phyloP scores from a whole-genome alignment of 2,329 filamentous ascomycete genomes.

The Pseudocercospora eumusae region DNA sequence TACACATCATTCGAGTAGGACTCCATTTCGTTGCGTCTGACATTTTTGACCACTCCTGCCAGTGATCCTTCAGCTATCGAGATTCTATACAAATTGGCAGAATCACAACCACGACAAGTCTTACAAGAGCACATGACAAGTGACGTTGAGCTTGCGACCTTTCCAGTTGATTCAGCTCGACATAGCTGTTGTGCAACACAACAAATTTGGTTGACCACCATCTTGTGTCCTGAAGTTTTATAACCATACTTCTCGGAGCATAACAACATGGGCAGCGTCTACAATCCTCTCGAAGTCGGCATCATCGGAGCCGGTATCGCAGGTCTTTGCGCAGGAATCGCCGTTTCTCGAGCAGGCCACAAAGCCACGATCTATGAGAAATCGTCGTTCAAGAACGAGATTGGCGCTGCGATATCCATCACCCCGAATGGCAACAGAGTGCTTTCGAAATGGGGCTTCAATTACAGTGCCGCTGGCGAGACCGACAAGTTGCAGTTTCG shows the following conservation, averaged over 20 bases:
- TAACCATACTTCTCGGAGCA: not conserved
- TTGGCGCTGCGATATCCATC: constrained; percentile 47
- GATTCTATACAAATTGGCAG: not conserved
- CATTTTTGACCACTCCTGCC: not conserved
- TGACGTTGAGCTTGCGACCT: not conserved
- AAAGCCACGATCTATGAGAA: constrained; percentile 32
- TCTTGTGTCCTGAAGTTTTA: not conserved
- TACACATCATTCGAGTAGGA: not conserved
- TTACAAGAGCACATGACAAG: not conserved
- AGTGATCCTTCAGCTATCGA: not conserved
- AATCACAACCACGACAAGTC: not conserved
- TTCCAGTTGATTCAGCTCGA: not conserved
- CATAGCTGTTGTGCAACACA: not conserved
- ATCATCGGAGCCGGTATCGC: constrained; percentile 34
- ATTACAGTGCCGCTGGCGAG: constrained; percentile 30
- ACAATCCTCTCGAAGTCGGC: constrained; percentile 15
- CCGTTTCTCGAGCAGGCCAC: constrained; percentile 25
- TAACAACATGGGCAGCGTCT: not conserved
- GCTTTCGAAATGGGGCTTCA: constrained; percentile 42
- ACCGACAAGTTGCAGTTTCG: constrained; percentile 20
- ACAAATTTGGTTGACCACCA: too few species aligned
- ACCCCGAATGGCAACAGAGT: constrained; percentile 44
- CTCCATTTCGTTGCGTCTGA: not conserved
- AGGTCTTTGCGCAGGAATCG: constrained; percentile 30
- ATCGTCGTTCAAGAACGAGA: constrained; percentile 43